Evolutionary conservation across 192 early-diverging fungal genomes (phyloP), one percentile per base, ranked within the genome.

Genomic region (Funneliformis mosseae): DNA sequence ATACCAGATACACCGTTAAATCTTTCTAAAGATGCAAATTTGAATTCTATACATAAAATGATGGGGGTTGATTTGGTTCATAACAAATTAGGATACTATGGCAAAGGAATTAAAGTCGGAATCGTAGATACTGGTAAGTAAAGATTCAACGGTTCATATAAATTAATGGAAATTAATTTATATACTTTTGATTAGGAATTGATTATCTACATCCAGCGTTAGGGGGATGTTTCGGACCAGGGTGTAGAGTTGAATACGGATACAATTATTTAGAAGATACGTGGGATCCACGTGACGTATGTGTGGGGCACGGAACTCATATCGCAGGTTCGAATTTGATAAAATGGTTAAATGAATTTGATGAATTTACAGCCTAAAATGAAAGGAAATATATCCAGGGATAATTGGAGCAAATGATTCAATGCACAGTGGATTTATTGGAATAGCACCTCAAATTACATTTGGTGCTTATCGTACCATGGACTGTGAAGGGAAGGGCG

Each of bases 271-370:
- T 93, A 3, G 93, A 92, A 21, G 87, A 92, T 78, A 74, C 79
- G 2, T 80, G 82, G 25, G 86, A 91, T 21, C 92, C 93, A 4
- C 81, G 88, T 43, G 86, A 89, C 78, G 77, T 78, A 11, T 92
- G 93, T 77, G 80, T 79, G 60, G 92, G 93, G 39, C 93, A 93
- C 81, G 92, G 92, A 25, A 92, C 92, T 4, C 92, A 92, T 59
- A 90, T 94, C 2, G 79, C 92, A 6, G 91, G 91, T 38, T 50
- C 48, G 48, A 21, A 18, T 16, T 55, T 55, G 14, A 5, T 55
- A 21, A 6, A 7, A 18, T 6, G 21, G 5, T 6, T 18, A 21
- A 18, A n/a, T 45, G 6, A 9, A 55, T 21, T n/a, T n/a, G 21
- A 18, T 55, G 2, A 55, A 55, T 16, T 55, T 11, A 21, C 6